A percentile compares a stretch with the other conserved stretches of the same genome.
phyloP scores from a whole-genome alignment of 2,329 filamentous ascomycete species.

The Nectriaceae sp. region DNA sequence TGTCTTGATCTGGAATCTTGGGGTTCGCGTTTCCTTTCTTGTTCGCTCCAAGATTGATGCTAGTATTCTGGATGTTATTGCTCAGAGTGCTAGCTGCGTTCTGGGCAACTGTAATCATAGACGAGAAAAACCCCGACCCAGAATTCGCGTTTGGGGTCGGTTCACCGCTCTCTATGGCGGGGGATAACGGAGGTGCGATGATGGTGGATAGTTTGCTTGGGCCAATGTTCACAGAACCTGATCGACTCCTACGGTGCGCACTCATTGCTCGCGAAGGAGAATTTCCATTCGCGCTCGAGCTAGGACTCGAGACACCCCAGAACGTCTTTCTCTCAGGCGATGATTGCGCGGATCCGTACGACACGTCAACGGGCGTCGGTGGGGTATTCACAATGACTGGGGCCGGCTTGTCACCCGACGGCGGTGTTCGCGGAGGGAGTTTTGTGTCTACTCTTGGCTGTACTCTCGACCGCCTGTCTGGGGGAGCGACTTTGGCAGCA shows the following conservation, averaged over 20 bases:
- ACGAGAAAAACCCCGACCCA: slow-evolving; percentile 80
- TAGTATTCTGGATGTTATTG: slow-evolving; percentile 71
- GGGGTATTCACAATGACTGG: slow-evolving; percentile 67
- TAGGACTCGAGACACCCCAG: slow-evolving; percentile 27
- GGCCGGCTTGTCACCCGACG: slow-evolving; percentile 42
- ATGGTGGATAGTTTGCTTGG: slow-evolving; percentile 89
- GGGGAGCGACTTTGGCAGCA: slow-evolving; percentile 30
- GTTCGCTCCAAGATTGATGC: slow-evolving; percentile 52
- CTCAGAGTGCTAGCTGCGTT: slow-evolving; percentile 80
- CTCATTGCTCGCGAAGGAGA: slow-evolving; percentile 72
- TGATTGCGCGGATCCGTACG: slow-evolving; percentile 20
- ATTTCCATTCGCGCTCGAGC: slow-evolving; percentile 51
- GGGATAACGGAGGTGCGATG: slow-evolving; percentile 71
- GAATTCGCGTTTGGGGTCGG: slow-evolving; percentile 53
- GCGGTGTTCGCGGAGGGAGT: slow-evolving; percentile 49
- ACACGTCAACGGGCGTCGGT: slow-evolving; percentile 60
- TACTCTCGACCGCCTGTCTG: slow-evolving; percentile 29
- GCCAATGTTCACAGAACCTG: slow-evolving; percentile 56
- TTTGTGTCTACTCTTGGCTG: slow-evolving; percentile 33
- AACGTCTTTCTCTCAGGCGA: slow-evolving; percentile 32
- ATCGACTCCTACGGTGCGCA: slow-evolving; percentile 60
- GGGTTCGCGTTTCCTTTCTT: slow-evolving; percentile 33
- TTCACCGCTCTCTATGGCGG: slow-evolving; percentile 68
- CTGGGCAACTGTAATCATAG: slow-evolving; percentile 89
- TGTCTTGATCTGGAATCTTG: slow-evolving; percentile 26